A percentile compares a stretch with the other conserved stretches of the same genome.
These are phyloP conservation scores for Teunomyces cretensis DNA, from an alignment of 805 yeast species.

Conservation along the genomic window DNA sequence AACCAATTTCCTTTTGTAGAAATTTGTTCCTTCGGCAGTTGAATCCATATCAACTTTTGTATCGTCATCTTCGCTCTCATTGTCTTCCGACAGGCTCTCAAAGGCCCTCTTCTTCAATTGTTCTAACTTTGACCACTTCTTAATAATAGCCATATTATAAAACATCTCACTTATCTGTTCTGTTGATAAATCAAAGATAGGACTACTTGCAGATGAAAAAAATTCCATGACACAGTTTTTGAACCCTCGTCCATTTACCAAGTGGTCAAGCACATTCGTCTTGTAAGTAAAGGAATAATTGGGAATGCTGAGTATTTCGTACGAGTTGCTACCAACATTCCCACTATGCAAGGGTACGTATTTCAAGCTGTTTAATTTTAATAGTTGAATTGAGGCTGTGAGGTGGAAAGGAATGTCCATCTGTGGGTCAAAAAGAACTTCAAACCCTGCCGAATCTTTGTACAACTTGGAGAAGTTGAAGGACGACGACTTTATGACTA, in stretches of 20 bases:
- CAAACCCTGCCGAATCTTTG: slow-evolving; percentile 37
- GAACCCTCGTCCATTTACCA: slow-evolving; percentile 36
- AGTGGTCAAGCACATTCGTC: slow-evolving; percentile 32
- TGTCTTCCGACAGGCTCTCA: background rate
- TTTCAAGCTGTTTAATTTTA: slow-evolving; percentile 24
- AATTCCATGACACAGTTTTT: slow-evolving; percentile 37
- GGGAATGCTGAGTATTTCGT: slow-evolving; percentile 36
- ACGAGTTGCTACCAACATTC: slow-evolving; percentile 11
- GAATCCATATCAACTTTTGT: slow-evolving; percentile 1
- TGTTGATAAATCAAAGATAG: slow-evolving; percentile 38
- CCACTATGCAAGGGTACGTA: slow-evolving; percentile 5
- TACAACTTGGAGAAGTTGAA: slow-evolving; percentile 23
- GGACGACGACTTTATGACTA: slow-evolving; percentile 26
- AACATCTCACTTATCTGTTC: slow-evolving; percentile 30
- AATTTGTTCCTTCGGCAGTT: slow-evolving; percentile 2
- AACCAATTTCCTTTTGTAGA: slow-evolving; percentile 11
- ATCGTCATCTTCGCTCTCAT: slow-evolving; percentile 3
- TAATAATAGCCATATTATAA: slow-evolving; percentile 31
- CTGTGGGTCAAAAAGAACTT: slow-evolving; percentile 31
- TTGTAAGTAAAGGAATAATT: slow-evolving; percentile 34
- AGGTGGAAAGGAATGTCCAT: slow-evolving; percentile 35
- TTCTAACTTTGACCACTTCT: slow-evolving; percentile 24
- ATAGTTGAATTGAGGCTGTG: slow-evolving; percentile 31
- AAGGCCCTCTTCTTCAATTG: slow-evolving; percentile 11
- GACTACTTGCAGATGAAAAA: slow-evolving; percentile 37